Conservation (phyloP, 108 stramenopile species). For the Craspedostauros australis region DNA sequence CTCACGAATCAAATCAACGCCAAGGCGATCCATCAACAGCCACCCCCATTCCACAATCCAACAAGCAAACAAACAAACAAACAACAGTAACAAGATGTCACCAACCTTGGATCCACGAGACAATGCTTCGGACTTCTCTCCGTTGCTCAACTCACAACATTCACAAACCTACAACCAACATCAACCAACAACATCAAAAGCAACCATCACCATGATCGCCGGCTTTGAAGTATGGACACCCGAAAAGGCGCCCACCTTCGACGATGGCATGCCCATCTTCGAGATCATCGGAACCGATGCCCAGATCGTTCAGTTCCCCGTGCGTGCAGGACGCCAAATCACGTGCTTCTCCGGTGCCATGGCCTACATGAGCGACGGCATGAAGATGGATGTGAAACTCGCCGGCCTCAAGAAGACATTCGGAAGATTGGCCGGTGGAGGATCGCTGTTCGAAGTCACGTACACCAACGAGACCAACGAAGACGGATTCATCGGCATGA, state of each 20-base stretch:
- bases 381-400: conserved; percentile 30
- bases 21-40: no score
- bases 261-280: conserved; percentile 35
- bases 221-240: conserved; percentile 52
- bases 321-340: conserved; percentile 33
- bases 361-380: conserved; percentile 50
- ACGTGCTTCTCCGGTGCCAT: conserved; percentile 53
- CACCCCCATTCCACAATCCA: no score
- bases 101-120: no score
- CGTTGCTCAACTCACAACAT: no score
- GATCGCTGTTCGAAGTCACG: conserved; percentile 36
- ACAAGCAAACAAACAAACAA: no score
- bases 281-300: conserved; percentile 49
- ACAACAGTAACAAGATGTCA: no score
- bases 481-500: conserved; percentile 45
- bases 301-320: conserved; percentile 49
- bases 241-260: conserved; percentile 19
- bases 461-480: conserved; percentile 34
- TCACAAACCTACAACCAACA: no score
- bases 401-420: conserved; percentile 34
- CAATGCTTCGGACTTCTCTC: no score
- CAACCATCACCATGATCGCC: conserved; percentile 23
- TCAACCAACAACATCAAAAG: no score
- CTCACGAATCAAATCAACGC: no score
- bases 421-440: conserved; percentile 44